A percentile compares a stretch with the other conserved stretches of the same genome.
These are phyloP conservation scores for Zasmidium cellare DNA, from an alignment of 2,329 filamentous ascomycete species.

Conservation along the genomic window DNA sequence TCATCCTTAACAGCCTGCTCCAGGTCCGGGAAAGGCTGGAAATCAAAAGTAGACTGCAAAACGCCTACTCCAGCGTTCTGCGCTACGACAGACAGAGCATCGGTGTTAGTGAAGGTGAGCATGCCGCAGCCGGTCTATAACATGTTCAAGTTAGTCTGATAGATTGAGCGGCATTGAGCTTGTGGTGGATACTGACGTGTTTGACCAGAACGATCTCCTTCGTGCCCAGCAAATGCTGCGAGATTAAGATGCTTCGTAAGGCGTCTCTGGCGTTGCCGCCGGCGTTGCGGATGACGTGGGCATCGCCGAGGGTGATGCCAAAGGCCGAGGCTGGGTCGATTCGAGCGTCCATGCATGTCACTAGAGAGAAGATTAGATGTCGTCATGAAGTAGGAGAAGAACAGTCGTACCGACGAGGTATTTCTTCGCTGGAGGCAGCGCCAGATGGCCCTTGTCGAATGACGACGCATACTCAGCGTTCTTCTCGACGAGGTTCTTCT, in stretches of 20 bases:
- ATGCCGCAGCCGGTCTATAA: conserved; percentile 69
- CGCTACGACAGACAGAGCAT: conserved; percentile 57
- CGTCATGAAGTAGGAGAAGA: neutral
- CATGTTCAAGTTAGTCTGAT: too few relatives aligned
- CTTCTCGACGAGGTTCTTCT: conserved; percentile 56
- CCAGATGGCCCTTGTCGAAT: conserved; percentile 67
- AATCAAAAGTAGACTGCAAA: conserved; percentile 43
- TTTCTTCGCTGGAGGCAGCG: conserved; percentile 68
- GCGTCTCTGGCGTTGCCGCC: conserved; percentile 60
- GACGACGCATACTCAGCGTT: conserved; percentile 59
- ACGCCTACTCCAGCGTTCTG: conserved; percentile 44
- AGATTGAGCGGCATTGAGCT: too few relatives aligned
- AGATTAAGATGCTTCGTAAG: conserved; percentile 73
- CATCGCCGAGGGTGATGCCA: conserved; percentile 71
- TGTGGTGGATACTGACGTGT: conserved; percentile 16
- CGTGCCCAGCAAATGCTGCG: conserved; percentile 75
- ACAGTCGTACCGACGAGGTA: conserved; percentile 59
- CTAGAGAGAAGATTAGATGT: conserved; percentile 36
- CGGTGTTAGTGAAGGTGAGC: conserved; percentile 65
- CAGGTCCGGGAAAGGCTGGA: conserved; percentile 65
- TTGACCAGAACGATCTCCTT: conserved; percentile 73
- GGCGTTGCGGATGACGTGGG: conserved; percentile 70
- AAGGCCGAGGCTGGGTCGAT: conserved; percentile 67
- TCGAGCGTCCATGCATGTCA: conserved; percentile 83
- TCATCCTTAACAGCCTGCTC: conserved; percentile 67